Conservation (phyloP, 345 rosid genomes). For the Noccaea caerulescens region DNA sequence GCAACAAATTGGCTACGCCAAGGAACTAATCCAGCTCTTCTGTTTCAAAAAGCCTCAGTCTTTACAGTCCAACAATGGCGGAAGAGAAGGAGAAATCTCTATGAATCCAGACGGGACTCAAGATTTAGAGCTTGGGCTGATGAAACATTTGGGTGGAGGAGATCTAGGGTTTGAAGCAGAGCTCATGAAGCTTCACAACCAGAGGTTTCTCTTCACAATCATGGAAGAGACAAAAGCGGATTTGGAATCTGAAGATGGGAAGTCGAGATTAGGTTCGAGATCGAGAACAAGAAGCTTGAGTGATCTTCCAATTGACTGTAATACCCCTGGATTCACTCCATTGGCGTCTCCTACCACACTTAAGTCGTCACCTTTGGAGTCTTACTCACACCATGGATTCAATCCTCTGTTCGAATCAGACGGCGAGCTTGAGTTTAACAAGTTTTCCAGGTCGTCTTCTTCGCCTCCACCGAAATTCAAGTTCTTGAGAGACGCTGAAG, state of each 20-base stretch:
- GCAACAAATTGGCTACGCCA: slow-evolving; percentile 48
- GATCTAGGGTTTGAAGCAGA: slow-evolving; percentile 65
- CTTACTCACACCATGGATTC: slow-evolving; percentile 61
- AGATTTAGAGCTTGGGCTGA: slow-evolving; percentile 64
- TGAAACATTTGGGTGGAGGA: slow-evolving; percentile 62
- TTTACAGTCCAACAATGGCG: slow-evolving; percentile 38
- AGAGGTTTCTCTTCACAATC: slow-evolving; percentile 92
- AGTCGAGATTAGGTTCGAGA: slow-evolving; percentile 56
- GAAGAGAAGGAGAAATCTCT: slow-evolving; percentile 22
- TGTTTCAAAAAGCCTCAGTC: slow-evolving; percentile 63
- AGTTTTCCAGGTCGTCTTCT: slow-evolving; percentile 48
- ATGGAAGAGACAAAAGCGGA: slow-evolving; percentile 94
- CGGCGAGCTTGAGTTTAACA: slow-evolving; percentile 56
- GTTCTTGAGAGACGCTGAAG: slow-evolving; percentile 96
- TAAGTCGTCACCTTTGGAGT: slow-evolving; percentile 56
- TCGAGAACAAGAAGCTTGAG: slow-evolving; percentile 81
- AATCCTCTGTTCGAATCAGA: slow-evolving; percentile 88
- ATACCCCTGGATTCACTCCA: slow-evolving; percentile 65
- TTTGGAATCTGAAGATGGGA: slow-evolving; percentile 90
- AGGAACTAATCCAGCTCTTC: slow-evolving; percentile 61
- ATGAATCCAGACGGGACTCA: slow-evolving; percentile 33
- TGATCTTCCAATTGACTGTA: slow-evolving; percentile 53
- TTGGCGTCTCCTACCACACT: slow-evolving; percentile 68
- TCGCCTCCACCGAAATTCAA: slow-evolving; percentile 96
- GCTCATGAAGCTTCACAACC: slow-evolving; percentile 94